Evolutionary conservation across 192 early-diverging fungal genomes (phyloP).

Genomic region (Anaeromyces robustus): DNA sequence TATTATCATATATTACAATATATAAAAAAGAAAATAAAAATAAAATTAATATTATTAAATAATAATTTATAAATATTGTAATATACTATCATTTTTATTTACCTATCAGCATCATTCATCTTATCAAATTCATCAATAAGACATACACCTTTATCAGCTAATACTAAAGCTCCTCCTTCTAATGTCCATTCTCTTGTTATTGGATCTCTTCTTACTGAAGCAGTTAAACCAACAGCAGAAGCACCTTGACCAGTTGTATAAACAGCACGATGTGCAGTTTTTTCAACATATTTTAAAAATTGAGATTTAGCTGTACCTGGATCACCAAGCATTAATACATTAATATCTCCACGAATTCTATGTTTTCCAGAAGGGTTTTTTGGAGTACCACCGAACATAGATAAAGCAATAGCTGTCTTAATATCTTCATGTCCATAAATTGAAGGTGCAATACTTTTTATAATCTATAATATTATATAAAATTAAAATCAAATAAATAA

Average conservation of each 20-base stretch:
- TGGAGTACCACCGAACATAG: constrained; percentile 90
- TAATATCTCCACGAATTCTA: constrained; percentile 93
- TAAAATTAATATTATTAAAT: neutral
- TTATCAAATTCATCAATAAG: constrained; percentile 85
- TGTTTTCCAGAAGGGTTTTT: constrained; percentile 92
- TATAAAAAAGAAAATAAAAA: too few species aligned
- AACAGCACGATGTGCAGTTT: constrained; percentile 68
- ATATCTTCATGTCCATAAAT: constrained; percentile 98
- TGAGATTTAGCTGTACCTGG: constrained; percentile 80
- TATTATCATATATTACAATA: too few species aligned
- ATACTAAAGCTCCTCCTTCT: constrained; percentile 74
- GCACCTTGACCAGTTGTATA: constrained; percentile 79
- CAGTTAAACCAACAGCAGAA: constrained; percentile 69
- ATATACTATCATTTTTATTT: too few species aligned
- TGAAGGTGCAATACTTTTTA: constrained; percentile 92
- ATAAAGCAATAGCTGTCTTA: constrained; percentile 80
- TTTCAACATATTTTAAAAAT: constrained; percentile 71
- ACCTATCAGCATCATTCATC: constrained; percentile 72
- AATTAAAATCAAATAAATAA: neutral
- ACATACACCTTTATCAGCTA: constrained; percentile 77
- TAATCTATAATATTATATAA: constrained; percentile 38
- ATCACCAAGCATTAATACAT: constrained; percentile 83
- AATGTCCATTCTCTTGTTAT: constrained; percentile 78
- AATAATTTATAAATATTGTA: neutral
- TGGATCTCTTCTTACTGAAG: constrained; percentile 67